These are phyloP conservation scores for Peniophora sp. DNA, from an alignment of 1,284 basidiomycete genomes.

Conservation along the genomic window DNA sequence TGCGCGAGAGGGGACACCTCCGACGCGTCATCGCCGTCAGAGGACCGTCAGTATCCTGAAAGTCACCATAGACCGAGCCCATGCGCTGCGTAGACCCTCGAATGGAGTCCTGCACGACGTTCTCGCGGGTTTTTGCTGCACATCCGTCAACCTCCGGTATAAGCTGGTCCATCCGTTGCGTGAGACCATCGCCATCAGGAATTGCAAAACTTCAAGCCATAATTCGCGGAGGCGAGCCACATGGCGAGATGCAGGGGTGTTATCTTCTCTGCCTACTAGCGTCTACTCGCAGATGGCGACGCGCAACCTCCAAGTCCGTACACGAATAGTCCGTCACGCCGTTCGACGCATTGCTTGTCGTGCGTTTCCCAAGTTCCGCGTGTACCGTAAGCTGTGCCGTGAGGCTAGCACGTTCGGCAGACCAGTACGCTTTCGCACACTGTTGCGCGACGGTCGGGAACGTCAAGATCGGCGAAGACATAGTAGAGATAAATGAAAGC, in stretches of 20 bases:
- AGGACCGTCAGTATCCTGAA: slow-evolving; percentile 64
- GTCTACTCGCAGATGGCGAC: slow-evolving; percentile 12
- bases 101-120: slow-evolving; percentile 60
- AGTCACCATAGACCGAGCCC: slow-evolving; percentile 48
- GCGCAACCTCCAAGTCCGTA: slow-evolving; percentile 26
- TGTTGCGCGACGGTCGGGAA: slow-evolving; percentile 75
- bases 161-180: slow-evolving; percentile 36
- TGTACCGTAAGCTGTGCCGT: slow-evolving; percentile 52
- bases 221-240: slow-evolving; percentile 62
- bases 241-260: slow-evolving; percentile 41
- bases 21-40: slow-evolving; percentile 25
- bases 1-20: slow-evolving; percentile 14
- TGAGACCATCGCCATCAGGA: slow-evolving; percentile 49
- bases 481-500: slow-evolving; percentile 64
- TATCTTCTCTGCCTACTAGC: slow-evolving; percentile 16
- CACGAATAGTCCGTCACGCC: slow-evolving; percentile 37
- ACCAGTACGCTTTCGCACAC: slow-evolving; percentile 43
- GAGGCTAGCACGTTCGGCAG: slow-evolving; percentile 39
- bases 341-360: slow-evolving; percentile 58
- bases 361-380: slow-evolving; percentile 44
- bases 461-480: slow-evolving; percentile 60
- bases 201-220: slow-evolving; percentile 78
- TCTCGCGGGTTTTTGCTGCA: slow-evolving; percentile 41
- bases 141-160: slow-evolving; percentile 27
- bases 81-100: slow-evolving; percentile 57